A percentile compares a stretch with the other conserved stretches of the same genome.
phyloP scores from a whole-genome alignment of 2,329 filamentous ascomycete genomes.

The Clarireedia homoeocarpa region DNA sequence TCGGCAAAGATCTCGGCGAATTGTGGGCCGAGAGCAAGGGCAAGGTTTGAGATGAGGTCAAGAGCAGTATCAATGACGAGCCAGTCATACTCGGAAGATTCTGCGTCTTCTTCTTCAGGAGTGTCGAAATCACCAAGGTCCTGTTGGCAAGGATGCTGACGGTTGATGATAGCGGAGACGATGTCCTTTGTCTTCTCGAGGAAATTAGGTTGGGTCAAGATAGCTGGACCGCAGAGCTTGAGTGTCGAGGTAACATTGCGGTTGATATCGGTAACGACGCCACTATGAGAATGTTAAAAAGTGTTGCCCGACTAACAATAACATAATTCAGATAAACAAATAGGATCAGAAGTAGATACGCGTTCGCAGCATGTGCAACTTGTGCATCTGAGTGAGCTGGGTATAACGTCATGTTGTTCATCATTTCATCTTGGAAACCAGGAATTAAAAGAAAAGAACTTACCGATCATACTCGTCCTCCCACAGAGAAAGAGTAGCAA shows the following conservation, averaged over 20 bases:
- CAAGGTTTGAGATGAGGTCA: constrained; percentile 80
- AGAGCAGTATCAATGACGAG: constrained; percentile 89
- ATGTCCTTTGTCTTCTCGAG: constrained; percentile 71
- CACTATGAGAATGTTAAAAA: constrained; percentile 8
- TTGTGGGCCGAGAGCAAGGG: constrained; percentile 69
- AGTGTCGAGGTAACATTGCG: constrained; percentile 85
- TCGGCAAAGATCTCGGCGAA: constrained; percentile 92
- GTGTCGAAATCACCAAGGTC: constrained; percentile 78
- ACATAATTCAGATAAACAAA: constrained; percentile 11
- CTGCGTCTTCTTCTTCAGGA: constrained; percentile 55
- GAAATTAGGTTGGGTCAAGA: constrained; percentile 66
- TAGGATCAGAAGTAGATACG: constrained; percentile 43
- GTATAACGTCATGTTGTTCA: constrained; percentile 87
- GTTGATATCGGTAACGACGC: constrained; percentile 83
- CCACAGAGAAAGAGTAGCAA: constrained; percentile 78
- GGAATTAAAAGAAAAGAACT: constrained; percentile 36
- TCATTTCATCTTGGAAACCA: constrained; percentile 47
- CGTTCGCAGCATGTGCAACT: constrained; percentile 83
- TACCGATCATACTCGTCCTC: constrained; percentile 89
- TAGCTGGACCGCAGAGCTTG: constrained; percentile 81
- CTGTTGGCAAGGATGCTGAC: constrained; percentile 87
- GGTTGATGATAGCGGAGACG: constrained; percentile 72
- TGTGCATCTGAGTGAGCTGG: constrained; percentile 99
- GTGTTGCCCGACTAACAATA: constrained; percentile 11
- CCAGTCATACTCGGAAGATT: constrained; percentile 96